Percentiles rank a stretch among this genome's conserved stretches.
These are phyloP conservation scores for Thelephora aurantiotincta DNA, from an alignment of 768 basidiomycete species.

Conservation along the genomic window DNA sequence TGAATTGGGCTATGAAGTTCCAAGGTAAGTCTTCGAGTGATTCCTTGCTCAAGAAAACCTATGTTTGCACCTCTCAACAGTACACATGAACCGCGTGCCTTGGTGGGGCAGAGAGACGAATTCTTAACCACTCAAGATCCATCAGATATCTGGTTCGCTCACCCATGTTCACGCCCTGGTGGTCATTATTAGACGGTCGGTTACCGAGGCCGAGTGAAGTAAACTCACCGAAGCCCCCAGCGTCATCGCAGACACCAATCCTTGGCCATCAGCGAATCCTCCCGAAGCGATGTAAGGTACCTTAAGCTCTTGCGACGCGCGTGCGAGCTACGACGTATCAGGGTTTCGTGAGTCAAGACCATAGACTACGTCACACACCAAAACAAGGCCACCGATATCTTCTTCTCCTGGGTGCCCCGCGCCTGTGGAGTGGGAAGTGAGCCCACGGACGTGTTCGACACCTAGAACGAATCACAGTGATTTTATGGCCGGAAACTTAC, in stretches of 20 bases:
- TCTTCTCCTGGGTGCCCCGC: conserved; percentile 94
- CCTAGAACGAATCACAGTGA: neutral
- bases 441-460: too few species aligned
- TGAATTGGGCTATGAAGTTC: conserved; percentile 53
- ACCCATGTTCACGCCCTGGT: conserved; percentile 80
- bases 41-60: neutral
- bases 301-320: conserved; percentile 72
- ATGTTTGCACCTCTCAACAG: conserved; percentile 50
- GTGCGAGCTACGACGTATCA: conserved; percentile 44
- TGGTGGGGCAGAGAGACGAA: conserved; percentile 3
- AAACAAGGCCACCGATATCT: conserved; percentile 76
- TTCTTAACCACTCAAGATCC: neutral
- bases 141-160: conserved; percentile 4
- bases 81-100: conserved; percentile 88
- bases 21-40: neutral
- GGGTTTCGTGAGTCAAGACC: neutral
- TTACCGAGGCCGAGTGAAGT: neutral
- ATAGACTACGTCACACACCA: conserved; percentile 35
- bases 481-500: conserved; percentile 23
- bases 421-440: conserved; percentile 29
- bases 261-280: conserved; percentile 78
- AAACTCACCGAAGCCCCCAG: conserved; percentile 63
- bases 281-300: conserved; percentile 86
- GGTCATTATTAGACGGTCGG: neutral
- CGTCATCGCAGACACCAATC: conserved; percentile 68